Base-by-base conservation (phyloP, 2,329 filamentous ascomycete genomes). In the Chaetoscypha palmicola region DNA sequence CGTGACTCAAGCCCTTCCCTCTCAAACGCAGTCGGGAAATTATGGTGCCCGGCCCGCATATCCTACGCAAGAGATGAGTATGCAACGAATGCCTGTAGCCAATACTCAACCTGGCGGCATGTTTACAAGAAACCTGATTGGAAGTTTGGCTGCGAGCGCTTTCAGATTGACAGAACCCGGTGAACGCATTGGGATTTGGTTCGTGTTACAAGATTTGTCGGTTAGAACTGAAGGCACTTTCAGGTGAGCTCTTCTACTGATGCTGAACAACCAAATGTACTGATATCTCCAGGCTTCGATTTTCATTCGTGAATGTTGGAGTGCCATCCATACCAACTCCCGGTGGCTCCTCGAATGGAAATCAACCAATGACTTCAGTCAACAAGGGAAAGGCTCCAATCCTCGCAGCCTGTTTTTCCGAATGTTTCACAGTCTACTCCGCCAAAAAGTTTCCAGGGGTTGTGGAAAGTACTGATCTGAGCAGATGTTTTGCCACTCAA, bases 381-480 rank as follows among this genome's bases (percentile, higher is more conserved):
- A 92, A 89, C 63, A 82, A 77, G 28, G 83, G 81, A 44, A 81
- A 80, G 50, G 86, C 86, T 0, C 86, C 86, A 0, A 83, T 96
- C 10, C 74, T 97, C 14, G 89, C 91, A 1, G 84, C 82, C 7
- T 83, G 81, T 56, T 97, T 91, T 66, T 94, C 86, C 37, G 85
- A 94, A 3, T 75, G 81, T 2, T 97, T 98, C 70, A 86, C 88
- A 42, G 92, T 98, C 22, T 97, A 84, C 66, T 94, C 87, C 2
- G 92, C 92, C 37, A 98, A 98, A 74, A 96, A 96, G 60, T 98
- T 98, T 65, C 92, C 92, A 0, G 92, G 92, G 31, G 92, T 98
- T 1, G 95, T 94, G 46, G 91, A 97, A 63, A 94, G 86, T 64
- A 98, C 92, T 0, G 68, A 80, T 3, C 69, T 97, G 14, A 96